A percentile compares a stretch with the other conserved stretches of the same genome.
Conservation (phyloP, 495 filamentous ascomycete genomes). For the Neurospora sp. region DNA sequence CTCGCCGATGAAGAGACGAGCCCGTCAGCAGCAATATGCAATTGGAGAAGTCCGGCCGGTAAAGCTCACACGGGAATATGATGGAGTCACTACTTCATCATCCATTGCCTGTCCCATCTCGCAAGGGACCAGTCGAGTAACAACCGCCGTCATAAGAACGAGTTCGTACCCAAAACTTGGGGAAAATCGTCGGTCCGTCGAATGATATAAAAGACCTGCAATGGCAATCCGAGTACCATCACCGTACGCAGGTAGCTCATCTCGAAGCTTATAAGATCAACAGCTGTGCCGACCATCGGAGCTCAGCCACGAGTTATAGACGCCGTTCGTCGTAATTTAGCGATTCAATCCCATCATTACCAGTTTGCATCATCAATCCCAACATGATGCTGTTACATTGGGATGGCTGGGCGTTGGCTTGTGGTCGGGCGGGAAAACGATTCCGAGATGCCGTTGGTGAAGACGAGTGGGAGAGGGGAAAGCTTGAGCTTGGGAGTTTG, state of each 20-base stretch:
- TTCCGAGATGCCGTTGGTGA: not conserved
- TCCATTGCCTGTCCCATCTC: not conserved
- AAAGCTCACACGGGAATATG: conserved; percentile 4
- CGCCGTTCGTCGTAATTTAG: not conserved
- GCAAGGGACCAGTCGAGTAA: too few species aligned
- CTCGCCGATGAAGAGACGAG: not conserved
- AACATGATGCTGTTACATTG: not conserved
- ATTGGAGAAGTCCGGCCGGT: conserved; percentile 9
- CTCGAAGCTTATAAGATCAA: not conserved
- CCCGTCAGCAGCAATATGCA: not conserved
- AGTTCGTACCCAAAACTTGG: too few species aligned
- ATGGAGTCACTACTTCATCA: not conserved
- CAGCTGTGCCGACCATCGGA: not conserved
- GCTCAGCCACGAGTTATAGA: not conserved
- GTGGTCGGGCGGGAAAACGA: not conserved
- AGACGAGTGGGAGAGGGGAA: not conserved
- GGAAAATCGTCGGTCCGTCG: too few species aligned
- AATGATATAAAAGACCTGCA: too few species aligned
- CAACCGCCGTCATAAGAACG: too few species aligned
- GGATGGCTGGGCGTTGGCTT: not conserved
- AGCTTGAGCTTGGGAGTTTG: not conserved
- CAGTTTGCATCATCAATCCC: not conserved
- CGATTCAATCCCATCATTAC: not conserved
- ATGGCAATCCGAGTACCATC: too few species aligned
- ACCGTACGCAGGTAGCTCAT: too few species aligned